Evolutionary conservation across 2,329 filamentous ascomycete genomes (phyloP).

Genomic region (Colletotrichum chrysophilum): DNA sequence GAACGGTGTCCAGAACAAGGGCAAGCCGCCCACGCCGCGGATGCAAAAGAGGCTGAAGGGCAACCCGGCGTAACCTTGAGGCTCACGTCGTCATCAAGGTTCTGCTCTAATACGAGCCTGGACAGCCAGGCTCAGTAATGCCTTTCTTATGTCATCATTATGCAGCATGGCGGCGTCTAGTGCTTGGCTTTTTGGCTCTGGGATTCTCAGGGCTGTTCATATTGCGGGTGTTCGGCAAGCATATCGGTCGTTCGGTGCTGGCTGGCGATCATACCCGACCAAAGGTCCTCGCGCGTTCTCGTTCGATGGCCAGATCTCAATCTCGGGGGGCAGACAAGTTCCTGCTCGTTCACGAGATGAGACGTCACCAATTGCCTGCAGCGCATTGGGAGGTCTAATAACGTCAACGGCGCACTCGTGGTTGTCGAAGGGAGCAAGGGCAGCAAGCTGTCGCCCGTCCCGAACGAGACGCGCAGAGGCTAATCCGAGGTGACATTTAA

Average conservation of each 20-base stretch:
- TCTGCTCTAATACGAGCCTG: constrained; percentile 10
- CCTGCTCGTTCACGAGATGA: background rate
- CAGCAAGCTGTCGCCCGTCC: background rate
- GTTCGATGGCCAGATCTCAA: background rate
- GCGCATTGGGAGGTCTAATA: background rate
- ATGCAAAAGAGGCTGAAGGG: constrained; percentile 61
- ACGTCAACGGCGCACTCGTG: background rate
- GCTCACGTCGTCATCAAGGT: constrained; percentile 5
- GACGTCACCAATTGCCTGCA: background rate
- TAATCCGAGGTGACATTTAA: background rate
- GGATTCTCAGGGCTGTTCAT: constrained; percentile 24
- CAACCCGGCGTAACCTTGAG: constrained; percentile 38
- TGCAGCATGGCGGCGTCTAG: constrained; percentile 42
- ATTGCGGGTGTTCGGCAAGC: constrained; percentile 20
- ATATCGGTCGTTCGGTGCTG: constrained; percentile 17
- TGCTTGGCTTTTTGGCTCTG: constrained; percentile 25
- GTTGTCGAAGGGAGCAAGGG: background rate
- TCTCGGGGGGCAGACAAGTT: background rate
- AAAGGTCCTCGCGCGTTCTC: background rate
- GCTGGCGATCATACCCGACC: background rate
- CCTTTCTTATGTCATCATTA: constrained; percentile 35
- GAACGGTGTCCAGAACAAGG: constrained; percentile 55
- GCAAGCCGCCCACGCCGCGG: constrained; percentile 61
- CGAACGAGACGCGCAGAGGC: constrained; percentile 13
- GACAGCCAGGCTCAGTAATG: constrained; percentile 20